These are phyloP conservation scores for Fusarium sp. DNA, from an alignment of 2,329 filamentous ascomycete species.

Conservation along the genomic window DNA sequence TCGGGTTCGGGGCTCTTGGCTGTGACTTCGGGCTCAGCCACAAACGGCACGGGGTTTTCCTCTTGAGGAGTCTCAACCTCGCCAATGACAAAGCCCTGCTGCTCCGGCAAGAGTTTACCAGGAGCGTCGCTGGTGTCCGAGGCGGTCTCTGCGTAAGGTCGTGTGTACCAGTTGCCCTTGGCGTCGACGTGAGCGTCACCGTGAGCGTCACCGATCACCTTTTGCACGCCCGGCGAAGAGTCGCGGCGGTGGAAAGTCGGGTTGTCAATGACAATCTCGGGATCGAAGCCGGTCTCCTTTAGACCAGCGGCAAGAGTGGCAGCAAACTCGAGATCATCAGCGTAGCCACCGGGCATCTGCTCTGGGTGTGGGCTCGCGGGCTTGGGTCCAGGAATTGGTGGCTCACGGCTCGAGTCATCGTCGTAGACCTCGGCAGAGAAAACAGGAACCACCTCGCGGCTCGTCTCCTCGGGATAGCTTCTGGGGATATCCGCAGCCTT, in stretches of 20 bases:
- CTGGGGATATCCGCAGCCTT: slow-evolving; percentile 21
- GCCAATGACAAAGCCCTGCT: slow-evolving; percentile 60
- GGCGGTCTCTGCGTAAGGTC: slow-evolving; percentile 62
- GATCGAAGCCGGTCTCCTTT: slow-evolving; percentile 76
- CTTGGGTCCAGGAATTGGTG: slow-evolving; percentile 69
- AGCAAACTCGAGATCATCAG: slow-evolving; percentile 75
- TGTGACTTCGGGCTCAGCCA: slow-evolving; percentile 16
- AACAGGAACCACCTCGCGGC: slow-evolving; percentile 33
- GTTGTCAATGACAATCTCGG: slow-evolving; percentile 76
- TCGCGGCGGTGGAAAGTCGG: slow-evolving; percentile 71
- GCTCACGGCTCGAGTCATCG: slow-evolving; percentile 57
- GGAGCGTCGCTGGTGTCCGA: slow-evolving; percentile 54
- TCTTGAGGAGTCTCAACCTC: slow-evolving; percentile 59
- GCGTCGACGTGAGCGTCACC: slow-evolving; percentile 50
- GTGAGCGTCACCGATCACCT: slow-evolving; percentile 50
- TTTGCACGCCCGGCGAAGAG: slow-evolving; percentile 71
- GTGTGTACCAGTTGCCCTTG: slow-evolving; percentile 57
- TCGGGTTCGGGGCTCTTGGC: background rate
- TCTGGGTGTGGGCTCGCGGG: slow-evolving; percentile 59
- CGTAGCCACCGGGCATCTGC: slow-evolving; percentile 74
- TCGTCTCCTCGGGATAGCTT: slow-evolving; percentile 27
- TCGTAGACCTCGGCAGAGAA: slow-evolving; percentile 41
- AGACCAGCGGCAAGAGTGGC: slow-evolving; percentile 77
- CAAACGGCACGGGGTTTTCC: slow-evolving; percentile 36
- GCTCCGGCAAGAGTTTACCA: slow-evolving; percentile 45